Evolutionary conservation across 345 rosid species (phyloP).

Genomic region (Eucalyptus leucophloia): DNA sequence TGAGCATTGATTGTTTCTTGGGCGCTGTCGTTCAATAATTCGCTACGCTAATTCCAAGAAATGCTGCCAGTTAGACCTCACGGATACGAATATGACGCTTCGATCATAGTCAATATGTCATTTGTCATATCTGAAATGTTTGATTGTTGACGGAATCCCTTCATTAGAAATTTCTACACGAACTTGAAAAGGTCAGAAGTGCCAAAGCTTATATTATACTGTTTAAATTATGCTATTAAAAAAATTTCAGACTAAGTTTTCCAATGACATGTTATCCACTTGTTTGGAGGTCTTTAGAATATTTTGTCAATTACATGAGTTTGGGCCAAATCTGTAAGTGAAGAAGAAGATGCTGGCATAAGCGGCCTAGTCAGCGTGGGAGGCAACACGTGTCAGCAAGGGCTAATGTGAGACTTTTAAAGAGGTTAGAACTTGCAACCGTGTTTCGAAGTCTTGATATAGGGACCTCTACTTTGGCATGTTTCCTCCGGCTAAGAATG

Average conservation of each 20-base stretch:
- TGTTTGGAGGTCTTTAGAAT: too few relatives aligned
- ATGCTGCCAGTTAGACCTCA: too few relatives aligned
- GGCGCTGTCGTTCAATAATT: background rate
- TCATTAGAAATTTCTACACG: too few relatives aligned
- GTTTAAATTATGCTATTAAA: too few relatives aligned
- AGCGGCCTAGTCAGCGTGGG: background rate
- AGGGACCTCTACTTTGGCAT: background rate
- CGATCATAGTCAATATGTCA: too few relatives aligned
- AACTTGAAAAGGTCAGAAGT: too few relatives aligned
- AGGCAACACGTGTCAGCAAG: rapidly evolving
- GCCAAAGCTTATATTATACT: too few relatives aligned
- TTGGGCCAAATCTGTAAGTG: background rate
- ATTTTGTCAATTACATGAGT: background rate
- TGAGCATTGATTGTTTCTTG: background rate
- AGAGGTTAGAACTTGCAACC: background rate
- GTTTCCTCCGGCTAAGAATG: background rate
- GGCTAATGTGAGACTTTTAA: background rate
- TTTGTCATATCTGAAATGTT: too few relatives aligned
- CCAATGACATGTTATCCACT: background rate
- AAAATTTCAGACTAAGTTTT: background rate
- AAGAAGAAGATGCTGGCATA: background rate
- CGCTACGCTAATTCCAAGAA: background rate
- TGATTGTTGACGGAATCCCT: too few relatives aligned
- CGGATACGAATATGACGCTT: too few relatives aligned
- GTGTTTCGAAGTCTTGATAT: background rate